Conservation (phyloP, 495 filamentous ascomycete species). For the Halenospora varia region DNA sequence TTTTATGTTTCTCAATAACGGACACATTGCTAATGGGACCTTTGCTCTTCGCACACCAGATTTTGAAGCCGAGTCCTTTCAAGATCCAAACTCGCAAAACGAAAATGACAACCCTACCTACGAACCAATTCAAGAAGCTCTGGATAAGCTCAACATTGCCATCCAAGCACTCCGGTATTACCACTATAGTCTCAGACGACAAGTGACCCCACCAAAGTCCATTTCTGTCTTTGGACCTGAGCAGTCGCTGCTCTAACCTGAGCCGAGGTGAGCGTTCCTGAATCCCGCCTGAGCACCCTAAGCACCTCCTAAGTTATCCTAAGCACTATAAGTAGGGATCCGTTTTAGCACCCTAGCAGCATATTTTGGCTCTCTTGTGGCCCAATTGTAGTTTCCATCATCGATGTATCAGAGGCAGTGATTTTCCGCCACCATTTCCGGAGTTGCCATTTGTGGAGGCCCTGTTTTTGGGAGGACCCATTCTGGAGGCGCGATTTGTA, state of each 20-base stretch:
- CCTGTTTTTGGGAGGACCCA: neutral
- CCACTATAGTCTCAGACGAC: conserved; percentile 1
- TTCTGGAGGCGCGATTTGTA: neutral
- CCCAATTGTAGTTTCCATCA: neutral
- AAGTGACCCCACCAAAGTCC: neutral
- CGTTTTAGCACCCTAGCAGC: neutral
- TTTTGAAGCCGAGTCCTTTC: too few relatives aligned
- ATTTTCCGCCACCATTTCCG: neutral
- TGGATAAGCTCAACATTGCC: too few relatives aligned
- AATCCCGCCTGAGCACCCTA: neutral
- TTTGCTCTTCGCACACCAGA: too few relatives aligned
- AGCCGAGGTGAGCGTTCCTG: neutral
- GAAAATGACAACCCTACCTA: too few relatives aligned
- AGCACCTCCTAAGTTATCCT: neutral
- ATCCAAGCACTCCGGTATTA: too few relatives aligned
- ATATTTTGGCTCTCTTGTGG: neutral
- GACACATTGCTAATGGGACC: too few relatives aligned
- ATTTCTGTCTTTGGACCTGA: neutral
- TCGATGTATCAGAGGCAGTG: neutral
- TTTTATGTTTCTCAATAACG: too few relatives aligned
- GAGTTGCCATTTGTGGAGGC: too few relatives aligned
- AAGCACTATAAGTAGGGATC: neutral
- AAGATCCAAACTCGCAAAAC: too few relatives aligned
- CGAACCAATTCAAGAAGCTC: too few relatives aligned
- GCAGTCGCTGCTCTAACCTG: conserved; percentile 1